These are phyloP conservation scores for Nothophoma quercina DNA, from an alignment of 2,329 filamentous ascomycete genomes.

Conservation along the genomic window DNA sequence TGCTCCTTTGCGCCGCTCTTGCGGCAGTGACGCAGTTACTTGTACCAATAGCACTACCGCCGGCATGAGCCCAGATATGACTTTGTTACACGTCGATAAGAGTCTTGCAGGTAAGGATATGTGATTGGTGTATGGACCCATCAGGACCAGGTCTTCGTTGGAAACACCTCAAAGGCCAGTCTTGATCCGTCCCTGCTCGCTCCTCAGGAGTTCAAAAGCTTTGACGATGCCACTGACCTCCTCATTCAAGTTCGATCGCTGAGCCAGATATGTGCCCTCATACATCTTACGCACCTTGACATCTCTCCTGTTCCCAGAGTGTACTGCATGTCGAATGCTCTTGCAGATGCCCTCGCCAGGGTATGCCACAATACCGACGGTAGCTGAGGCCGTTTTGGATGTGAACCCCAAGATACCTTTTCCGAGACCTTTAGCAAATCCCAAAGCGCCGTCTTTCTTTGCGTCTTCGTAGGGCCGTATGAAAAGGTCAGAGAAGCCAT, in stretches of 20 bases:
- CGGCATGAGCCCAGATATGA: too few relatives aligned
- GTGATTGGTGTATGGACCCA: too few relatives aligned
- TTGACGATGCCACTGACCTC: background rate
- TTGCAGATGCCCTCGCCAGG: constrained; percentile 27
- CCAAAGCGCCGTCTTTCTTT: constrained; percentile 42
- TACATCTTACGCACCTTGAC: constrained; percentile 4
- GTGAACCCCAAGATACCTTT: constrained; percentile 38
- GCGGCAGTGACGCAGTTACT: too few relatives aligned
- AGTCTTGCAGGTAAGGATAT: too few relatives aligned
- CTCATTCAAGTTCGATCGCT: background rate
- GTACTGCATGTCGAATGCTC: constrained; percentile 12
- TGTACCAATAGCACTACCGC: too few relatives aligned
- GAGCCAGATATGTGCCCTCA: constrained; percentile 7
- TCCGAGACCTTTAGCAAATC: constrained; percentile 44
- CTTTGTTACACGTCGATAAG: too few relatives aligned
- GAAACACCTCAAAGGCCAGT: background rate
- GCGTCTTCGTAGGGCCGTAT: constrained; percentile 41
- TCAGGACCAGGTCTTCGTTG: too few relatives aligned
- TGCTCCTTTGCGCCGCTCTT: too few relatives aligned
- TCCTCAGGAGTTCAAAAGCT: constrained; percentile 3
- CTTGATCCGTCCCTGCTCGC: background rate
- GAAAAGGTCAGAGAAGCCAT: constrained; percentile 45
- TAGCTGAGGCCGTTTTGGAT: constrained; percentile 4
- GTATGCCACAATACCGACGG: constrained; percentile 23
- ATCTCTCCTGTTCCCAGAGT: constrained; percentile 4